phyloP scores from a whole-genome alignment of 2,329 filamentous ascomycete species.

The Chaetomium sp. region DNA sequence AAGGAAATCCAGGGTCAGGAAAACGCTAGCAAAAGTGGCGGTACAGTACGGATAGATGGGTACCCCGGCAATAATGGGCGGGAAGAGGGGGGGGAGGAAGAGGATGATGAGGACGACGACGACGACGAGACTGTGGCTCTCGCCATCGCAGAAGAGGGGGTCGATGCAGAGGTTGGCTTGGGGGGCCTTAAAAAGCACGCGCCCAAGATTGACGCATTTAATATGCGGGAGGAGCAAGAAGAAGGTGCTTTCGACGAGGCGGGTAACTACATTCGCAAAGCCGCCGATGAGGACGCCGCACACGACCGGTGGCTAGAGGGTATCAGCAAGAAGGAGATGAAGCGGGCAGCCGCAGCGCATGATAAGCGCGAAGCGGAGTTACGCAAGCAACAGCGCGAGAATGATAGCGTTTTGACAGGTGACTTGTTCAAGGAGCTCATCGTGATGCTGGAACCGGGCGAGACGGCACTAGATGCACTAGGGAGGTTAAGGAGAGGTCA shows the following conservation, averaged over 20 bases:
- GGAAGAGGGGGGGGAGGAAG: conserved; percentile 47
- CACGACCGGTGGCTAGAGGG: conserved; percentile 93
- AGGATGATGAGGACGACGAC: conserved; percentile 50
- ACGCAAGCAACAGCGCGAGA: conserved; percentile 61
- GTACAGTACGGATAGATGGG: conserved; percentile 57
- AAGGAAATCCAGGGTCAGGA: conserved; percentile 74
- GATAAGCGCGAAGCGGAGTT: conserved; percentile 76
- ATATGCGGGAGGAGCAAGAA: conserved; percentile 83
- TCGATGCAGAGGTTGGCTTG: conserved; percentile 85
- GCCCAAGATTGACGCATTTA: conserved; percentile 92
- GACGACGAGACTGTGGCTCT: conserved; percentile 67
- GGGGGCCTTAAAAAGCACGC: conserved; percentile 90
- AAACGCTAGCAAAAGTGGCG: conserved; percentile 63
- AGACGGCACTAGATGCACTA: conserved; percentile 83
- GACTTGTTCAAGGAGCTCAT: conserved; percentile 74
- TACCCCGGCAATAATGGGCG: conserved; percentile 62
- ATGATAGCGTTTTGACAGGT: conserved; percentile 81
- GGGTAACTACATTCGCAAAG: conserved; percentile 88
- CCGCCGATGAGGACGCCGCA: conserved; percentile 77
- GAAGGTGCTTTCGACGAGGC: conserved; percentile 87
- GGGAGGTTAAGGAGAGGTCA: conserved; percentile 68
- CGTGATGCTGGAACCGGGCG: conserved; percentile 63
- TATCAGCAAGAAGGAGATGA: conserved; percentile 89
- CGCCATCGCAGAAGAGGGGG: conserved; percentile 65
- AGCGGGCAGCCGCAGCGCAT: conserved; percentile 76